Evolutionary conservation across 1,284 basidiomycete species (phyloP).

Genomic region (Microbotryomycetes sp.): DNA sequence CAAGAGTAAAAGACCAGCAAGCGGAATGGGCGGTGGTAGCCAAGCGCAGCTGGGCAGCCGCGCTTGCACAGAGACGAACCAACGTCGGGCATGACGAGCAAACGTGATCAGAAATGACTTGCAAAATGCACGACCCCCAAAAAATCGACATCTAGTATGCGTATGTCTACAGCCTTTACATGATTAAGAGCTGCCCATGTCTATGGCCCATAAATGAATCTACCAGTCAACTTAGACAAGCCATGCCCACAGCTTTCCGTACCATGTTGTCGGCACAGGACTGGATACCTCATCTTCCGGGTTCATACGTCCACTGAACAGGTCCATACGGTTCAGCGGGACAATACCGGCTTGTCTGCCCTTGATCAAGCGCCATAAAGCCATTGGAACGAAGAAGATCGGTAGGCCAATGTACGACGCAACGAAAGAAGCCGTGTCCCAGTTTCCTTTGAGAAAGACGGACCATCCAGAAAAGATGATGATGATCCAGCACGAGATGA

Average conservation of each 20-base stretch:
- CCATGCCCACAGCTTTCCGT: conserved; percentile 19
- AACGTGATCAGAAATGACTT: neutral
- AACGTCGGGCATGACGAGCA: neutral
- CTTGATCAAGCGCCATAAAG: conserved; percentile 8
- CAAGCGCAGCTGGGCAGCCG: neutral
- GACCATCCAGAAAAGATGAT: conserved; percentile 29
- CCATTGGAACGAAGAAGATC: conserved; percentile 21
- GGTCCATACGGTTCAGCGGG: conserved; percentile 16
- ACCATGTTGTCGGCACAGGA: conserved; percentile 5
- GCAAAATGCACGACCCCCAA: too few species aligned
- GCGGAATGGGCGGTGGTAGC: neutral
- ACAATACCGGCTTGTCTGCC: neutral
- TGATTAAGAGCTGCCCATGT: too few species aligned
- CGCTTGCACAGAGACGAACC: neutral
- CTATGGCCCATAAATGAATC: too few species aligned
- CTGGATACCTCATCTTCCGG: conserved; percentile 1
- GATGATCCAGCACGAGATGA: conserved; percentile 20
- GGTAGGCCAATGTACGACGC: conserved; percentile 24
- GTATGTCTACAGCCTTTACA: too few species aligned
- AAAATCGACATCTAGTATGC: too few species aligned
- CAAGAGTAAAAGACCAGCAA: too few species aligned
- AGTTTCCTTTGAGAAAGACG: conserved; percentile 31
- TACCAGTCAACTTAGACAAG: too few species aligned
- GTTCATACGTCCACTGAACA: conserved; percentile 19
- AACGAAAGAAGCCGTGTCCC: conserved; percentile 21